Base-by-base conservation (phyloP, 805 yeast genomes). In the Wickerhamiella galacta region DNA sequence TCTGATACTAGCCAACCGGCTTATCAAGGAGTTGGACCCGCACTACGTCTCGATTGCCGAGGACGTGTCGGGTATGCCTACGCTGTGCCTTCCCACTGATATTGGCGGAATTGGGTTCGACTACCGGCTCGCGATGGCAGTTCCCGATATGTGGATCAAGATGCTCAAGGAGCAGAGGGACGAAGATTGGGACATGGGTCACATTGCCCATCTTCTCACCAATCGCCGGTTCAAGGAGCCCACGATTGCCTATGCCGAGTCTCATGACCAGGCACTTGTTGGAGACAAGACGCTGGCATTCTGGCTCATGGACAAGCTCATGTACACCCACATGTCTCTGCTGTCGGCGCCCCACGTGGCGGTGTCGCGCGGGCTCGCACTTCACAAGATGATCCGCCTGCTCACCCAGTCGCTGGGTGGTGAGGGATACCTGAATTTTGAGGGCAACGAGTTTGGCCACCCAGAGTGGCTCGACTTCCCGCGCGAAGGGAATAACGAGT, bases 401-500 rank as follows among this genome's bases (percentile, higher is more conserved):
- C 46, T 85, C 16, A 87, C 96, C 1, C 85, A 81, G 46, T 62
- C 85, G 1, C 62, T 87, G n/a, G 96, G 96, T 30, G 98, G 98
- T 36, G 96, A 87, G 56, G 95, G 93, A 0, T 87, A 87, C 51
- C 67, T 87, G 51, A 87, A 85, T 53, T 87, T 87, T 53, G 95
- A 87, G 62, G 96, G 98, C 37, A 87, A 87, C 49, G 98, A 87
- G 57, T 87, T 90, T 59, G 98, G 98, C 12, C 98, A 87, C 49
- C 98, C 96, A 3, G 98, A 87, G 53, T 87, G 98, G 98, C 68
- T 90, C 33, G 98, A 87, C 56, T 90, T 87, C 65, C 96, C 98
- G 10, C 72, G 95, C 48, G 75, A 43, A 19, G 95, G 94, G 22
- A 90, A 87, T 56, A 66, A 66, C 18, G 83, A 82, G 52, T 75